Evolutionary conservation across 768 basidiomycete genomes (phyloP).

Genomic region (Podaxis sp.): DNA sequence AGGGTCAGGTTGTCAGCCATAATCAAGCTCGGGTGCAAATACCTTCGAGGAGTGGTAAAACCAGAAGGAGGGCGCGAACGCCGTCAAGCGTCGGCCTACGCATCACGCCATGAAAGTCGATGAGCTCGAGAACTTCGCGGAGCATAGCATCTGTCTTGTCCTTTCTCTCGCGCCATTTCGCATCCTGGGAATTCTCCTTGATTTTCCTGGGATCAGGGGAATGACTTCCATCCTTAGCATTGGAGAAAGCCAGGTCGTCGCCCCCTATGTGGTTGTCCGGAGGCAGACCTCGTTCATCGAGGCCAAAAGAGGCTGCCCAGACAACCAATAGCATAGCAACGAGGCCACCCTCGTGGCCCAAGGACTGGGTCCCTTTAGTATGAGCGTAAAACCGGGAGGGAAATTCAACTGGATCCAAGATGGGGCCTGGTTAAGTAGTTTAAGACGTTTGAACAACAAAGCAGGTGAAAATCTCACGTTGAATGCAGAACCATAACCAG

Average conservation of each 20-base stretch:
- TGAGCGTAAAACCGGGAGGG: conserved; percentile 69
- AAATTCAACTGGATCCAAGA: conserved; percentile 83
- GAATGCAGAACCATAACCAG: conserved; percentile 81
- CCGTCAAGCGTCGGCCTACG: conserved; percentile 87
- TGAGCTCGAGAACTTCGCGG: conserved; percentile 71
- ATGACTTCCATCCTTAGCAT: conserved; percentile 6
- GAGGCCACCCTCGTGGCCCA: conserved; percentile 74
- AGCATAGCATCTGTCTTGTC: conserved; percentile 68
- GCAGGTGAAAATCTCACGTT: conserved; percentile 41
- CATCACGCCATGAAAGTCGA: conserved; percentile 79
- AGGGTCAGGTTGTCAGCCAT: background rate
- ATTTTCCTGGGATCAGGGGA: conserved; percentile 19
- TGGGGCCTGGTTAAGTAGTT: conserved; percentile 58
- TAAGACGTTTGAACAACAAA: conserved; percentile 10
- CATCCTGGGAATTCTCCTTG: conserved; percentile 32
- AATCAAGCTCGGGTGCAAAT: background rate
- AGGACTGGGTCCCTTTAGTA: conserved; percentile 55
- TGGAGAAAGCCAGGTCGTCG: conserved; percentile 13
- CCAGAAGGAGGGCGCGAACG: conserved; percentile 72
- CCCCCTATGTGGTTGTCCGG: conserved; percentile 29
- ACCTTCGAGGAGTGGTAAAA: conserved; percentile 88
- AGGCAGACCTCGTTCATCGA: conserved; percentile 75
- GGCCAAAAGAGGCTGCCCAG: conserved; percentile 89
- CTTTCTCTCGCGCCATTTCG: conserved; percentile 43
- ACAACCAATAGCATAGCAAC: conserved; percentile 79